Evolutionary conservation across 2,329 filamentous ascomycete species (phyloP), one percentile per base, ranked within the genome.

Genomic region (Beauveria medogensis): DNA sequence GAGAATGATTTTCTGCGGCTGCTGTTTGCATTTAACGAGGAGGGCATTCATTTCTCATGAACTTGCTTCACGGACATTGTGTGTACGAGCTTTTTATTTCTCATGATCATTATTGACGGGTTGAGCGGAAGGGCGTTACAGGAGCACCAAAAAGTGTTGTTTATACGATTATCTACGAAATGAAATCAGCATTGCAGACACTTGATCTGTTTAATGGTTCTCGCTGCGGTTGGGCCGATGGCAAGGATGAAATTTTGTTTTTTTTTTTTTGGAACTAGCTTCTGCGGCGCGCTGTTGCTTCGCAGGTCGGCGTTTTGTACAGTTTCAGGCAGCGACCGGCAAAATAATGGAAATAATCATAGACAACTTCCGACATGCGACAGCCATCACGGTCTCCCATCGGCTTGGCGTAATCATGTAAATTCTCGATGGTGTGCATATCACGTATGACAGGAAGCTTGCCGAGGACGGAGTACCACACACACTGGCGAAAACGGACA

Each of bases 1-100:
- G 91, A 97, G 76, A 92, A 89, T 57, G 92, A 96, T 69, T 97
- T 97, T 71, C 75, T 99, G 71, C 87, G 87, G 67, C 74, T 97
- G 65, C 75, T 96, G 44, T 82, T 80, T 66, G 88, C 89, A 2
- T 96, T 97, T 74, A 96, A 97, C 72, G 85, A 91, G 66, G 91
- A 96, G 72, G 91, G 91, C 30, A 93, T 97, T 63, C 93, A 97
- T 77, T 97, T 97, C 73, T 89, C 84, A n/a, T 58, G 41, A 44
- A 52, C 8, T 20, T 50, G 22, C 26, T 6, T 40, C 34, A 41
- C 2, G 20, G 8, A 37, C 34, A 28, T 51, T 34, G 28, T 34
- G 28, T 34, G 48, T 34, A 34, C 2, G 12, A 28, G 22, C 34
- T 40, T 22, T 20, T 3, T 40, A 28, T 28, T 47, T 56, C 46